Conservation (phyloP, 371 early-diverging fungal species). For the Mortierella sp. region DNA sequence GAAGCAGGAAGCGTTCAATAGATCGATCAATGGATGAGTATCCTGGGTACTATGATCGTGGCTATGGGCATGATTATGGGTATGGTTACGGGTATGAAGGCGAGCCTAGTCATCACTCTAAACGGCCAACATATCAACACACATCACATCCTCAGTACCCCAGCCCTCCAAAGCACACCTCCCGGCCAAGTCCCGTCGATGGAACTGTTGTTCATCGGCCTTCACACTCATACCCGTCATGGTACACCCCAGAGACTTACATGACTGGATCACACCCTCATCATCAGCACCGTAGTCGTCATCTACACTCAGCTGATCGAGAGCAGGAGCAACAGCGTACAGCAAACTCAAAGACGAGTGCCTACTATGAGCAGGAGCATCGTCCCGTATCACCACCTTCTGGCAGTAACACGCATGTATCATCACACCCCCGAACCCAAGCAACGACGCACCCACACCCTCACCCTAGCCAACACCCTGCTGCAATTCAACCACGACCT, state of each 20-base stretch:
- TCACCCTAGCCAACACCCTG: slow-evolving; percentile 3
- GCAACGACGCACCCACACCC: not conserved
- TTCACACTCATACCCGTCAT: slow-evolving; percentile 40
- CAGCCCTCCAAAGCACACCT: not conserved
- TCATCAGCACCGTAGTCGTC: not conserved
- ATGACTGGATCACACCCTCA: slow-evolving; percentile 11
- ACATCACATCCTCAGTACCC: slow-evolving; percentile 1
- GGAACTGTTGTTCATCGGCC: slow-evolving; percentile 1
- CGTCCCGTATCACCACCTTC: slow-evolving; percentile 1
- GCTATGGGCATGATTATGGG: slow-evolving; percentile 10
- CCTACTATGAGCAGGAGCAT: not conserved
- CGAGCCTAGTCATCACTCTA: slow-evolving; percentile 14
- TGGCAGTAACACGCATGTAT: not conserved
- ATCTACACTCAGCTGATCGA: slow-evolving; percentile 6
- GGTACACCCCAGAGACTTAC: slow-evolving; percentile 47
- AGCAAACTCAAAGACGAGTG: not conserved
- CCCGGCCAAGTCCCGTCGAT: not conserved
- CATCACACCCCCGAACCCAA: not conserved
- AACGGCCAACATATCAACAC: slow-evolving; percentile 25
- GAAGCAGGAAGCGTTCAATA: slow-evolving; percentile 30
- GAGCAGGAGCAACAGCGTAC: slow-evolving; percentile 7
- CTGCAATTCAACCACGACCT: slow-evolving; percentile 32
- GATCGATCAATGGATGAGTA: slow-evolving; percentile 28
- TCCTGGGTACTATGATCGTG: slow-evolving; percentile 6
- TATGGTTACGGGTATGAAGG: slow-evolving; percentile 2